Percentiles rank a stretch among this genome's conserved stretches.
These are phyloP conservation scores for Meira nashicola DNA, from an alignment of 1,284 basidiomycete genomes.

Conservation along the genomic window DNA sequence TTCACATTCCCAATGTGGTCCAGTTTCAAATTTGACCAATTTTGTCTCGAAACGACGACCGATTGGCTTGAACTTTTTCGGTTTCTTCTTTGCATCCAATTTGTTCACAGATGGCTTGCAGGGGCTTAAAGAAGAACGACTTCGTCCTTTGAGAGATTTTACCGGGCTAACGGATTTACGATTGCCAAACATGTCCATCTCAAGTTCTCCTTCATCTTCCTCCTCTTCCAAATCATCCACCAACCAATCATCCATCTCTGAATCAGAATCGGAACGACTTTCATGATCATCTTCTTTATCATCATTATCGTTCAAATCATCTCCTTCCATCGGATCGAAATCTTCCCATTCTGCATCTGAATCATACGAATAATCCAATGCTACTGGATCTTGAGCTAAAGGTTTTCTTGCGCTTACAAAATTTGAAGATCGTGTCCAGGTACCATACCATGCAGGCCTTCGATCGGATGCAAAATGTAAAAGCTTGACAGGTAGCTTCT, in stretches of 20 bases:
- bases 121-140: background rate
- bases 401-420: conserved; percentile 43
- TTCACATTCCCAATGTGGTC: conserved; percentile 45
- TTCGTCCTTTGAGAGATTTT: background rate
- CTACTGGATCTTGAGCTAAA: conserved; percentile 46
- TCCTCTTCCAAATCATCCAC: conserved; percentile 49
- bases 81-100: conserved; percentile 25
- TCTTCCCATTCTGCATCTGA: conserved; percentile 52
- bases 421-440: conserved; percentile 45
- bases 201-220: conserved; percentile 35
- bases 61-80: conserved; percentile 46
- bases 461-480: conserved; percentile 45
- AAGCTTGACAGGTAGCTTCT: conserved; percentile 44
- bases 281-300: conserved; percentile 33
- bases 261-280: conserved; percentile 35
- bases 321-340: conserved; percentile 42
- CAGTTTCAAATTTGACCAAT: conserved; percentile 44
- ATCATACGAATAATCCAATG: conserved; percentile 49
- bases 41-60: conserved; percentile 45
- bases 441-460: conserved; percentile 47
- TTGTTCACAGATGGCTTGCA: conserved; percentile 18
- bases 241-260: conserved; percentile 51
- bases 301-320: conserved; percentile 40
- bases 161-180: conserved; percentile 12
- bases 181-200: background rate